A percentile compares a stretch with the other conserved stretches of the same genome.
Evolutionary conservation across 2,329 filamentous ascomycete genomes (phyloP).

Genomic region (Trichoderma breve): DNA sequence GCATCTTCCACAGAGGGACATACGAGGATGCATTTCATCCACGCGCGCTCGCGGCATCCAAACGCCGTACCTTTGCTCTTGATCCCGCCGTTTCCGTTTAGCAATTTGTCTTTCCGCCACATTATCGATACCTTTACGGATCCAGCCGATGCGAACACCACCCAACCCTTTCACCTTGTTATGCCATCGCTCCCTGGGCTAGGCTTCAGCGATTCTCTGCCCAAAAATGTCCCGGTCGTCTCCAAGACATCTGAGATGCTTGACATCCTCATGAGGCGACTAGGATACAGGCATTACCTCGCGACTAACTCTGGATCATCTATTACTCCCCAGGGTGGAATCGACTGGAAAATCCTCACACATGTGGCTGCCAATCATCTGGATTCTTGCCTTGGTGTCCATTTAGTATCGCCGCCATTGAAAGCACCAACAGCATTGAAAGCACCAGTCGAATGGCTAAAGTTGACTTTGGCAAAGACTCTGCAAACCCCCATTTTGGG

Average conservation of each 20-base stretch:
- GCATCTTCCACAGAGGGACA: conserved; percentile 40
- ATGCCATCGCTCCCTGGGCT: conserved; percentile 64
- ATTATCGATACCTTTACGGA: conserved; percentile 55
- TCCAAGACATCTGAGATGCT: conserved; percentile 55
- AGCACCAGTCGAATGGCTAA: conserved; percentile 50
- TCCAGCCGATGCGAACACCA: conserved; percentile 44
- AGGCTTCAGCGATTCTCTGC: conserved; percentile 64
- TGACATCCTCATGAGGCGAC: conserved; percentile 56
- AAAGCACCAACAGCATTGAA: conserved; percentile 45
- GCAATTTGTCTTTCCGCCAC: conserved; percentile 58
- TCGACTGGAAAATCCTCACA: conserved; percentile 52
- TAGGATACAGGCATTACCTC: conserved; percentile 60
- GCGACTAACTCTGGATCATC: conserved; percentile 53
- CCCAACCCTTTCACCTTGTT: conserved; percentile 63
- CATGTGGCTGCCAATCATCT: conserved; percentile 48
- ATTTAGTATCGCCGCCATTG: conserved; percentile 59
- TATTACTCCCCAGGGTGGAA: conserved; percentile 43
- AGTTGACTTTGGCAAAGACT: conserved; percentile 53
- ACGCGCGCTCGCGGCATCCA: conserved; percentile 51
- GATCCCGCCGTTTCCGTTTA: conserved; percentile 64
- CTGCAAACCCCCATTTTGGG: conserved; percentile 53
- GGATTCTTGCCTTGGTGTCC: conserved; percentile 55
- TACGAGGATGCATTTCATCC: conserved; percentile 63
- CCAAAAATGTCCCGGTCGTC: conserved; percentile 48
- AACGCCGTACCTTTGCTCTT: conserved; percentile 62